Evolutionary conservation across 2,329 filamentous ascomycete species (phyloP), one percentile per base, ranked within the genome.

Genomic region (Colletotrichum scovillei): DNA sequence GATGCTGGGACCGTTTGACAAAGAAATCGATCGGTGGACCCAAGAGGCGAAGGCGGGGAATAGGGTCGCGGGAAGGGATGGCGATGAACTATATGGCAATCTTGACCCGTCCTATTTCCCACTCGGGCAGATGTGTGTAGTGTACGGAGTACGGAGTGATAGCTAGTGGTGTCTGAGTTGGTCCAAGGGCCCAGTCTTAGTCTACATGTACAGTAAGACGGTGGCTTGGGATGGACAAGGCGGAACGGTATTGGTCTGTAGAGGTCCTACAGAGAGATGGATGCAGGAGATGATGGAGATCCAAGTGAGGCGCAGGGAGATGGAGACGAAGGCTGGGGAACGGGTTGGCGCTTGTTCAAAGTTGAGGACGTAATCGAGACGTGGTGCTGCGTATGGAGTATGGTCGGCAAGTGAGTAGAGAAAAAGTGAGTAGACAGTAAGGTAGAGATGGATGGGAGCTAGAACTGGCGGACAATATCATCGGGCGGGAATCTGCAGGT

Each of bases 401-500:
- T 46, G 58, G 12, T n/a, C 46, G 24, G 32, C 35, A 24, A 14
- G 35, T 12, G 32, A n/a, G 63, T 24, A 32, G 63, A 52, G 63
- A 28, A 26, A 14, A 30, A 26, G 28, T 16, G 24, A n/a, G 28
- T 53, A 16, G 16, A 67, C 32, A 52, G 12, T n/a, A n/a, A 42
- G 16, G 19, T 16, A 38, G 12, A 53, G 46, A 14, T 35, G 62
- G 30, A 28, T 28, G 49, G 42, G 49, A 26, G 42, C 26, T 26
- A 52, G 35, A 32, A 57, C 14, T 14, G 24, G 55, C 59, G 26
- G 64, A 28, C 64, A 52, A 63, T 72, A 35, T 73, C 56, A 56
- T 57, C 67, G 59, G 70, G 70, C 66, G 68, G 68, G 52, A 72
- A 72, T 35, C 62, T 67, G 72, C 72, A 74, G 49, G 55, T 68